phyloP scores from a whole-genome alignment of 108 stramenopile species.

The Fragilaria radians region DNA sequence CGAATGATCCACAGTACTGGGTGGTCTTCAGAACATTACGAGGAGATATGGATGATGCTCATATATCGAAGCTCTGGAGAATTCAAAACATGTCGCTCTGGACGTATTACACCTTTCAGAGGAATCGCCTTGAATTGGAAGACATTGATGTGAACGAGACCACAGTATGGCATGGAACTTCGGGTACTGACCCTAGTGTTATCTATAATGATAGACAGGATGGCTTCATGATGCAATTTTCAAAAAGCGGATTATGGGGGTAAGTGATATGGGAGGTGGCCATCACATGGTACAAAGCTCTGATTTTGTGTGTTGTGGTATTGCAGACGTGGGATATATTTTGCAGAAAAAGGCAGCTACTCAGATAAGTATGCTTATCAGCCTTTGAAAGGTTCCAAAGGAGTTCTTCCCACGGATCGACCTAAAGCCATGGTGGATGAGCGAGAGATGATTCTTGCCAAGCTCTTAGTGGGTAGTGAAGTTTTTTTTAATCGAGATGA shows the following conservation, averaged over 20 bases:
- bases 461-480: constrained; percentile 3
- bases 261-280: neutral
- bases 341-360: constrained; percentile 1
- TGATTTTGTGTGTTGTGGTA: neutral
- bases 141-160: neutral
- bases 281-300: neutral
- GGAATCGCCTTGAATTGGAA: constrained; percentile 3
- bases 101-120: constrained; percentile 6
- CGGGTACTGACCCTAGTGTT: neutral
- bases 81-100: constrained; percentile 5
- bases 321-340: constrained; percentile 5
- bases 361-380: neutral
- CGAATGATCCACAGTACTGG: constrained; percentile 1
- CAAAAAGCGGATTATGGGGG: constrained; percentile 4
- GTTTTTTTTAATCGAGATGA: constrained; percentile 1
- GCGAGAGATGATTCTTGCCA: constrained; percentile 1
- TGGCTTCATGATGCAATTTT: constrained; percentile 11
- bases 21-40: neutral
- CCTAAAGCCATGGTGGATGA: neutral
- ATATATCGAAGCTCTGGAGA: constrained; percentile 5
- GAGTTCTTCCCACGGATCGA: neutral
- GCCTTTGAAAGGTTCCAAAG: neutral
- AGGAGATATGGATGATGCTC: neutral
- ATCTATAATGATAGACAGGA: constrained; percentile 9
- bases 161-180: constrained; percentile 6